Evolutionary conservation across 257 asterid species (phyloP), one percentile per base, ranked within the genome.

Genomic region (Haberlea rhodopensis): DNA sequence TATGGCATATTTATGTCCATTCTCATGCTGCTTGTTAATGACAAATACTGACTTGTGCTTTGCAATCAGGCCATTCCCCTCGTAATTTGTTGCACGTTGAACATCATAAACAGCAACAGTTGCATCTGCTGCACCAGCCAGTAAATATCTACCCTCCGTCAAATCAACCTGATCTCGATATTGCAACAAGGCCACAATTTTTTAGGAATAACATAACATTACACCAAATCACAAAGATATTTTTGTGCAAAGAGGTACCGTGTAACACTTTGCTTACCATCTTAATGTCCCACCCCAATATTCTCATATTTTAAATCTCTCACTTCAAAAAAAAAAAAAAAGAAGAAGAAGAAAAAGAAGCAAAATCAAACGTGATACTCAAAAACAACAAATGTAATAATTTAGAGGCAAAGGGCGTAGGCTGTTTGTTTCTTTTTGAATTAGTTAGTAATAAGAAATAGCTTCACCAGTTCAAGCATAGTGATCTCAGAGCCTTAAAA

Each of bases 141-240:
- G 75, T 65, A 94, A 82, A 77, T 94, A 94, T 51, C 99, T 83
- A 20, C 95, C 89, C 84, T 90, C 99, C 73, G 95, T 94, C 90
- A 94, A 86, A 86, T 94, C 99, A 83, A 90, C 96, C 97, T 89
- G 96, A 83, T 76, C 81, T 80, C 76, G 85, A 83, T 82, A 83
- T 80, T 85, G 73, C 54, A 76, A 77, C 19, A 69, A 73, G 82
- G 71, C 76, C 82, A 77, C 71, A 76, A 68, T 67, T 77, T 75
- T 56, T 73, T 56, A 64, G 71, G 19, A 43, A 43, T 73, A 49
- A 72, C 52, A 51, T 60, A 18, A 53, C 46, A 54, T 64, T 57
- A 28, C 68, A 73, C 43, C 34, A 57, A 65, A 18, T 58, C 31
- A 18, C 9, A 26, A 55, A 57, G 31, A 71, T 60, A 23, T 24